These are phyloP conservation scores for Roridomyces roridus DNA, from an alignment of 768 basidiomycete genomes.

Conservation along the genomic window DNA sequence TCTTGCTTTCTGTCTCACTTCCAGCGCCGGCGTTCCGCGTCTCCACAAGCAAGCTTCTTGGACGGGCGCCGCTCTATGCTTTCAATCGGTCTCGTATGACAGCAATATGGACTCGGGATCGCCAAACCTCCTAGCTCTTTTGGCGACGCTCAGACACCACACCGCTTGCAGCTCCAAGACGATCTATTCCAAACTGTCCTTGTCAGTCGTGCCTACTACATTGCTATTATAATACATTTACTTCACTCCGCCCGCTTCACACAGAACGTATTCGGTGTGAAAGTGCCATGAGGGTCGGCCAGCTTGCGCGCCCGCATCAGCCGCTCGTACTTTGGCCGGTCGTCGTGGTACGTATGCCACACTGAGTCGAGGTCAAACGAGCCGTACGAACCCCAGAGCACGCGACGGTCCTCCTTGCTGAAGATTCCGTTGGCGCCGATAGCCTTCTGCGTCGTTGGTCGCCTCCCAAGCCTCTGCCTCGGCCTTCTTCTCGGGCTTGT, in stretches of 20 bases:
- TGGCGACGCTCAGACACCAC: no score
- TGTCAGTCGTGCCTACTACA: no score
- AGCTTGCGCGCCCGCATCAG: constrained; percentile 8
- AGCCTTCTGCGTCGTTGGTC: constrained; percentile 8
- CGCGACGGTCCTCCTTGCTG: constrained; percentile 18
- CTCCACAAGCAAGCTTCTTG: no score
- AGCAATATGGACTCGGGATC: no score
- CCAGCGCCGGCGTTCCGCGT: no score
- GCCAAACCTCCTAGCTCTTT: no score
- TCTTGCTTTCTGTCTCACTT: no score
- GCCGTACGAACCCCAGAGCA: constrained; percentile 17
- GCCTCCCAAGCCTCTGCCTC: constrained; percentile 20
- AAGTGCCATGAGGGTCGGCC: constrained; percentile 13
- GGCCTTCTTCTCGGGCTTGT: constrained; percentile 18
- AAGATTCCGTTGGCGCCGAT: constrained; percentile 14
- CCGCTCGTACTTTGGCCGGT: constrained; percentile 18
- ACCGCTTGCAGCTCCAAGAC: no score
- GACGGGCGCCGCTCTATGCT: no score
- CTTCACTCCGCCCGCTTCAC: constrained; percentile 17
- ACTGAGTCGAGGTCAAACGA: constrained; percentile 20
- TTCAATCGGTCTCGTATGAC: no score
- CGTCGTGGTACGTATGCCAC: constrained; percentile 16
- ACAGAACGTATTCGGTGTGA: constrained; percentile 18
- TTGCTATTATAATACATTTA: no score
- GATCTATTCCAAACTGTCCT: no score